A percentile compares a stretch with the other conserved stretches of the same genome.
These are phyloP conservation scores for Chytriomyces sp. DNA, from an alignment of 192 early-diverging fungal genomes.

Conservation along the genomic window DNA sequence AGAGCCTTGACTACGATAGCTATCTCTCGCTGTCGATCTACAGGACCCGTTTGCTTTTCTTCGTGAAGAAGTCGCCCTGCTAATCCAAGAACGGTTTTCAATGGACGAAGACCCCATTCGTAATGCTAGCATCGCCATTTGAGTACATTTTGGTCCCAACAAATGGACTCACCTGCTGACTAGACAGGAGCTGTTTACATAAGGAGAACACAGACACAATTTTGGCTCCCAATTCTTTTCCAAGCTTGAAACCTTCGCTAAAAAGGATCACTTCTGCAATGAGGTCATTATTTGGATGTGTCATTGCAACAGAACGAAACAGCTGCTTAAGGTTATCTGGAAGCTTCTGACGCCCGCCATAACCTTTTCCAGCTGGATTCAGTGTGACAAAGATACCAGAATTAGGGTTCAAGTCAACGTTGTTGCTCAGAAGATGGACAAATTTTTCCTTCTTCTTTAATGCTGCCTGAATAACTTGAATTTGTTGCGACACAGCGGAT, in stretches of 20 bases:
- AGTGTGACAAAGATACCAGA: slow-evolving; percentile 66
- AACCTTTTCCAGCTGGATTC: slow-evolving; percentile 65
- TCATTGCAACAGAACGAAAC: slow-evolving; percentile 65
- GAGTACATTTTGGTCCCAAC: too few relatives aligned
- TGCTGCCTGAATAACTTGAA: slow-evolving; percentile 62
- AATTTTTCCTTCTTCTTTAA: slow-evolving; percentile 42
- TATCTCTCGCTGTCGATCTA: slow-evolving; percentile 39
- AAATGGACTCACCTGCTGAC: slow-evolving; percentile 40
- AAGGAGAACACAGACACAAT: slow-evolving; percentile 60
- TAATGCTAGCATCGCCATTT: slow-evolving; percentile 62
- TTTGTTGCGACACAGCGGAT: slow-evolving; percentile 66
- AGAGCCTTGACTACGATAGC: slow-evolving; percentile 57
- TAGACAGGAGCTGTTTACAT: slow-evolving; percentile 57
- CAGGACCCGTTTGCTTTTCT: slow-evolving; percentile 34
- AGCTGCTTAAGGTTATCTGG: slow-evolving; percentile 66
- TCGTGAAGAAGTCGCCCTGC: slow-evolving; percentile 55
- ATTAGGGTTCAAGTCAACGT: slow-evolving; percentile 52
- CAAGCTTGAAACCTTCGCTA: slow-evolving; percentile 60
- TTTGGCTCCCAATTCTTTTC: slow-evolving; percentile 58
- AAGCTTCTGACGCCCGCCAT: slow-evolving; percentile 63
- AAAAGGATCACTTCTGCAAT: slow-evolving; percentile 63
- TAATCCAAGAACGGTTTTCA: slow-evolving; percentile 55
- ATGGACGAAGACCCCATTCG: slow-evolving; percentile 62
- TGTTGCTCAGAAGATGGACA: slow-evolving; percentile 50
- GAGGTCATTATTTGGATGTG: slow-evolving; percentile 62